Conservation (phyloP, 108 stramenopile species). For the Cyclotella sp. region DNA sequence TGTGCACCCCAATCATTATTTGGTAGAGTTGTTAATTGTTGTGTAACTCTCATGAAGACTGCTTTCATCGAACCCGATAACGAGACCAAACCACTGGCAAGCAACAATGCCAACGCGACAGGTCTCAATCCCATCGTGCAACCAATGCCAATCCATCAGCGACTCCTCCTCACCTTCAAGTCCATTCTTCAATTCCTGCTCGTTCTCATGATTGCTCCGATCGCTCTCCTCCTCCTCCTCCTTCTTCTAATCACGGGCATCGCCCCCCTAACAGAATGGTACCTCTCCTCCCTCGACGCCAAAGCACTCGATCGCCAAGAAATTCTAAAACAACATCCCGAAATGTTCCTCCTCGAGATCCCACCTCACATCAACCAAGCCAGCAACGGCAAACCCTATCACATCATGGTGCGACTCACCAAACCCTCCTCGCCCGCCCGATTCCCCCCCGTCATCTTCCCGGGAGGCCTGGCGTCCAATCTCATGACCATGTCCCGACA, state of each 20-base stretch:
- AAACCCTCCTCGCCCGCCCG: neutral
- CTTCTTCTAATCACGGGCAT: slow-evolving; percentile 13
- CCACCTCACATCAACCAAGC: slow-evolving; percentile 6
- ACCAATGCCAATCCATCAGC: neutral
- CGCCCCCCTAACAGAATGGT: slow-evolving; percentile 14
- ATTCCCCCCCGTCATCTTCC: slow-evolving; percentile 17
- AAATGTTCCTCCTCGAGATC: slow-evolving; percentile 27
- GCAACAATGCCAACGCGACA: neutral
- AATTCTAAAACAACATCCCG: slow-evolving; percentile 14
- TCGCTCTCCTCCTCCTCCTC: neutral
- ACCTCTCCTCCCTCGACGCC: slow-evolving; percentile 9
- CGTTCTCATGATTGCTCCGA: neutral
- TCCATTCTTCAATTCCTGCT: neutral
- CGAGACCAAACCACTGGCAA: too few relatives aligned
- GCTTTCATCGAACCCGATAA: too few relatives aligned
- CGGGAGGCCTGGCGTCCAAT: slow-evolving; percentile 26
- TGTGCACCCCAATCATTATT: too few relatives aligned
- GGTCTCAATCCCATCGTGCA: neutral
- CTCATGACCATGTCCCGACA: slow-evolving; percentile 30
- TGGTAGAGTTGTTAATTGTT: too few relatives aligned
- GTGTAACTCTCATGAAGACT: too few relatives aligned
- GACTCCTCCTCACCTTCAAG: neutral
- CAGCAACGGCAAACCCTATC: slow-evolving; percentile 15
- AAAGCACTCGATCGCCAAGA: slow-evolving; percentile 8
- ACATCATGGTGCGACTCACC: slow-evolving; percentile 23